Evolutionary conservation across 192 early-diverging fungal species (phyloP), one percentile per base, ranked within the genome.

Genomic region (Backusella mclennaniae): DNA sequence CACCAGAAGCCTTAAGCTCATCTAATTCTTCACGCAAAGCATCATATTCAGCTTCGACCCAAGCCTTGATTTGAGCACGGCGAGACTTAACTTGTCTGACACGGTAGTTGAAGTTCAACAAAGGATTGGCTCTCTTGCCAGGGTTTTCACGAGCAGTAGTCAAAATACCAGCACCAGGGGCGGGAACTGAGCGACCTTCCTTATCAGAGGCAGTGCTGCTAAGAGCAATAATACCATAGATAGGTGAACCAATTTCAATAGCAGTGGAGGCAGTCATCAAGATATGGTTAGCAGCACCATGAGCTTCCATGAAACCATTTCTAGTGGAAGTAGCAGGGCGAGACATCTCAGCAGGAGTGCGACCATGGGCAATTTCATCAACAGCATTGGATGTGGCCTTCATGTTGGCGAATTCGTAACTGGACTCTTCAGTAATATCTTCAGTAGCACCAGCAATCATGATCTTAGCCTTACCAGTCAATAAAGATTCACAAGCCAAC

Each of bases 341-440:
- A 79, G 89, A 94, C 94, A 95, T 96, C 73, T 98, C 97, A 46
- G 84, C 70, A 19, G 94, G 93, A 6, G 93, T 92, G 71, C 97
- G 92, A n/a, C 97, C 97, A 23, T 87, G 85, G 5, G 91, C 94
- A 69, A 95, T 85, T 82, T 98, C 97, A 23, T 94, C 92, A 44
- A 90, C 83, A 41, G 92, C 84, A 80, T 94, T 96, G 80, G 90
- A 91, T 23, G 95, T 95, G 7, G 97, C 97, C 82, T 95, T 96
- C 96, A 98, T 98, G 89, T 95, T 94, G 76, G 93, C 95, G 81
- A 98, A 98, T 84, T 97, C 97, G 77, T 94, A 94, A 1, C 93
- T 93, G 39, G 94, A 94, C 80, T 98, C 95, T 81, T 96, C 96
- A 69, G 93, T 92, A 86, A 96, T 95, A 71, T 96, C 96, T 78